A percentile compares a stretch with the other conserved stretches of the same genome.
Conservation (phyloP, 768 basidiomycete species). For the Boletus rex-veris region DNA sequence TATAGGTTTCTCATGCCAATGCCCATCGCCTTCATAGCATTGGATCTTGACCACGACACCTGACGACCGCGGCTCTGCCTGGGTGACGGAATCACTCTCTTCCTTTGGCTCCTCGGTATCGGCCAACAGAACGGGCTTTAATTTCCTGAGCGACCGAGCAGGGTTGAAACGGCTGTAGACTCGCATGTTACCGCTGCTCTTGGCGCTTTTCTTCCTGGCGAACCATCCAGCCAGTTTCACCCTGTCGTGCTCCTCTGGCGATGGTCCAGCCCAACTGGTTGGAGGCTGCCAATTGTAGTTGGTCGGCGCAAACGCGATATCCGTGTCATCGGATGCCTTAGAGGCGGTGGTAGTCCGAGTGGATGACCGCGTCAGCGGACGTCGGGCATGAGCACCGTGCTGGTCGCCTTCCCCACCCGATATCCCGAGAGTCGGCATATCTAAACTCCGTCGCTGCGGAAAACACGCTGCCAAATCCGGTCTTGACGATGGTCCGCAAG, state of each 20-base stretch:
- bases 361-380: background rate
- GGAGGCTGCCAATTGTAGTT: constrained; percentile 22
- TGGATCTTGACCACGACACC: constrained; percentile 16
- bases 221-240: background rate
- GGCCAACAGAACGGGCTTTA: background rate
- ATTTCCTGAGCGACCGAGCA: background rate
- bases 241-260: background rate
- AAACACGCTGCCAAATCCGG: background rate
- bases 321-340: background rate
- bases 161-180: background rate
- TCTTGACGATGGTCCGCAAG: background rate
- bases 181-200: background rate
- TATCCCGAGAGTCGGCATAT: background rate
- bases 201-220: background rate
- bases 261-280: constrained; percentile 23
- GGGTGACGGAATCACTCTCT: background rate
- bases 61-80: background rate
- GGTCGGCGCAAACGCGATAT: background rate
- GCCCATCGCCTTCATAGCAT: constrained; percentile 1
- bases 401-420: background rate
- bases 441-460: background rate
- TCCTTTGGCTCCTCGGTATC: background rate
- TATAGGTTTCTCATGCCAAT: constrained; percentile 24
- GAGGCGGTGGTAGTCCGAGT: background rate
- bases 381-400: background rate